Base-by-base conservation (phyloP, 441 rosid genomes). In the Croton setiger region DNA sequence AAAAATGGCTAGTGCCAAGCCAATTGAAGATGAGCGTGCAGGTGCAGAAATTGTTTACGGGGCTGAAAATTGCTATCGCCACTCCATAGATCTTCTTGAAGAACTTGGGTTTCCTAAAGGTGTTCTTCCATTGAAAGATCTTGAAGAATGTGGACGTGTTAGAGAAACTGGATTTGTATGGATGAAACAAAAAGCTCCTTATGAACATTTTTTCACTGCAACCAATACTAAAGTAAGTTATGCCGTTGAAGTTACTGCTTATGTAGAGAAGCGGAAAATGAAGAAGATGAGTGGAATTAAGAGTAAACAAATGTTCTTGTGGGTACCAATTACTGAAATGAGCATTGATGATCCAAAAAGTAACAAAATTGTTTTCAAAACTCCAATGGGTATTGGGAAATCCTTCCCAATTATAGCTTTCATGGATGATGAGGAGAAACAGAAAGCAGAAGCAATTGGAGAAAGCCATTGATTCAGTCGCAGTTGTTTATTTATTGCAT, bases 31-130 rank as follows among this genome's bases (percentile, higher is more conserved):
- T 4, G 83, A 83, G 64, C 84, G 90, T 15, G 85, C 71, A 0
- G 93, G 96, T 0, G 98, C 96, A 1, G 93, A 91, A 78, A 70
- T 88, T 4, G 96, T 82, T 69, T 73, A 85, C 15, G 98, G 96
- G 1, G 64, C 87, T 0, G 97, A 87, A 49, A 87, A 87, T 9
- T 91, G 97, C 72, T 72, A 80, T 69, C 69, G 78, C 43, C 79
- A 85, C 53, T 89, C 98, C 1, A 9, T 88, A 12, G 87, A 91
- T 73, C 88, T 94, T 39, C 88, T 94, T 0, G 79, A 87, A 66
- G 97, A 94, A 70, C 81, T 94, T 41, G 98, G 98, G 64, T 94
- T 94, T 72, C 98, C 97, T 2, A 86, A 84, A 66, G 98, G 96
- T 1, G 97, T 91, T 41, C 89, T 94, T 45, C 97, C 98, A 0